These are phyloP conservation scores for Claviceps sp. DNA, from an alignment of 2,329 filamentous ascomycete species.

Conservation along the genomic window DNA sequence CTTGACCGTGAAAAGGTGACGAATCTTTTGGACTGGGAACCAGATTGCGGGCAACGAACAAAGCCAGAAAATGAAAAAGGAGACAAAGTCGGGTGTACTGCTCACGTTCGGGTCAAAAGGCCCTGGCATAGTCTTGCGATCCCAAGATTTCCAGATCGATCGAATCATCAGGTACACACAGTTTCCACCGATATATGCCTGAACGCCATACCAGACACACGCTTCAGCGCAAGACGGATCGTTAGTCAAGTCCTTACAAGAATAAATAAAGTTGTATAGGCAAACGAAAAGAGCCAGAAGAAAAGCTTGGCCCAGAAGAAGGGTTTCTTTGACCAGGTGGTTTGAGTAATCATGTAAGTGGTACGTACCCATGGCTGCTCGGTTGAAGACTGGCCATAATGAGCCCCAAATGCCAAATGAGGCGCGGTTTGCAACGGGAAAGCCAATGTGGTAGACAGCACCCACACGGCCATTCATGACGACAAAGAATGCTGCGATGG, in stretches of 20 bases:
- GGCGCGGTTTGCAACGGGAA: slow-evolving; percentile 65
- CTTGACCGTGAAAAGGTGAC: slow-evolving; percentile 85
- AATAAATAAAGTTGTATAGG: neutral
- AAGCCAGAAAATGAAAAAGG: slow-evolving; percentile 82
- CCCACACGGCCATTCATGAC: slow-evolving; percentile 71
- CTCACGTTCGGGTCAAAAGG: slow-evolving; percentile 52
- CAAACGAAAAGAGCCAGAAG: neutral
- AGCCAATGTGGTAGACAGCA: slow-evolving; percentile 77
- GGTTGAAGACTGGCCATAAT: slow-evolving; percentile 79
- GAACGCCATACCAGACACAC: slow-evolving; percentile 79
- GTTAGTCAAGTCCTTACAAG: neutral
- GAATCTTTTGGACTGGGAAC: slow-evolving; percentile 79
- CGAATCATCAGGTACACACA: slow-evolving; percentile 85
- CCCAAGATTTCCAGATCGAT: slow-evolving; percentile 64
- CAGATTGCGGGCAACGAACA: slow-evolving; percentile 71
- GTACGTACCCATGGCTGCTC: slow-evolving; percentile 57
- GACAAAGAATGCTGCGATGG: slow-evolving; percentile 63
- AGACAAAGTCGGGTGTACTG: slow-evolving; percentile 60
- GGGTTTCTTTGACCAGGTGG: neutral
- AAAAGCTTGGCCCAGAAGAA: too few species aligned
- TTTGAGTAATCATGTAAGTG: neutral
- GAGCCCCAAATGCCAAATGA: slow-evolving; percentile 85
- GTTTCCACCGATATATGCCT: slow-evolving; percentile 70
- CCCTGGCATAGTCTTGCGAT: slow-evolving; percentile 48
- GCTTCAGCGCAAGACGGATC: slow-evolving; percentile 26